These are phyloP conservation scores for Sphaerostilbella broomeana DNA, from an alignment of 2,329 filamentous ascomycete species.

Conservation along the genomic window DNA sequence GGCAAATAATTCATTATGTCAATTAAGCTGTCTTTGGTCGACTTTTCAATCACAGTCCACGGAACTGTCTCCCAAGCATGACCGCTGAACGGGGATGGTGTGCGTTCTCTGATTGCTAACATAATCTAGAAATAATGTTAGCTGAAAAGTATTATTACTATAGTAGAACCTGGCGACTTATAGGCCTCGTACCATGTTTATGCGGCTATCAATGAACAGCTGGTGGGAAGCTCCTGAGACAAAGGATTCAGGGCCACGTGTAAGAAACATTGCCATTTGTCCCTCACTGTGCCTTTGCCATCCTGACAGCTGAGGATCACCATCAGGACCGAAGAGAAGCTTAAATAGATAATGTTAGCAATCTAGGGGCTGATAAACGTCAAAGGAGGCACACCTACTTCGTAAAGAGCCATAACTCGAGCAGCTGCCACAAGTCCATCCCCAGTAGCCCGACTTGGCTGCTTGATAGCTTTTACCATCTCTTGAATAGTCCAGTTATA, in stretches of 20 bases:
- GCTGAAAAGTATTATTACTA: not conserved
- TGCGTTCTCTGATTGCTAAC: constrained; percentile 1
- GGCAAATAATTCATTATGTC: constrained; percentile 1
- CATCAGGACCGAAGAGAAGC: constrained; percentile 5
- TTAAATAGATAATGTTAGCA: not conserved
- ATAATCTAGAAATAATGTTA: not conserved
- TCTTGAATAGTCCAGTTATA: constrained; percentile 8
- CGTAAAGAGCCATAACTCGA: constrained; percentile 5
- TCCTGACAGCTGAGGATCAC: not conserved
- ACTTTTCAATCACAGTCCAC: constrained; percentile 1
- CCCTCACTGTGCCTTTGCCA: constrained; percentile 10
- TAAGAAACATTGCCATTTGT: constrained; percentile 7
- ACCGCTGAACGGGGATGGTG: not conserved
- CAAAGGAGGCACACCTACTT: not conserved
- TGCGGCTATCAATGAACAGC: constrained; percentile 6
- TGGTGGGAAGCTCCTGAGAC: constrained; percentile 1
- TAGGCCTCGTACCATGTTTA: constrained; percentile 1
- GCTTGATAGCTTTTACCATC: constrained; percentile 6
- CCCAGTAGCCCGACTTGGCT: constrained; percentile 1
- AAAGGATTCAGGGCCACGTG: constrained; percentile 2
- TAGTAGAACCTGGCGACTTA: not conserved
- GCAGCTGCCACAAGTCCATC: constrained; percentile 5
- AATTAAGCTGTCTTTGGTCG: constrained; percentile 3
- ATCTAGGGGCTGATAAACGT: not conserved
- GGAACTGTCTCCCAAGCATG: constrained; percentile 6